Conservation (phyloP, 176 grass and related monocot species). For the Rhynchospora breviuscula region DNA sequence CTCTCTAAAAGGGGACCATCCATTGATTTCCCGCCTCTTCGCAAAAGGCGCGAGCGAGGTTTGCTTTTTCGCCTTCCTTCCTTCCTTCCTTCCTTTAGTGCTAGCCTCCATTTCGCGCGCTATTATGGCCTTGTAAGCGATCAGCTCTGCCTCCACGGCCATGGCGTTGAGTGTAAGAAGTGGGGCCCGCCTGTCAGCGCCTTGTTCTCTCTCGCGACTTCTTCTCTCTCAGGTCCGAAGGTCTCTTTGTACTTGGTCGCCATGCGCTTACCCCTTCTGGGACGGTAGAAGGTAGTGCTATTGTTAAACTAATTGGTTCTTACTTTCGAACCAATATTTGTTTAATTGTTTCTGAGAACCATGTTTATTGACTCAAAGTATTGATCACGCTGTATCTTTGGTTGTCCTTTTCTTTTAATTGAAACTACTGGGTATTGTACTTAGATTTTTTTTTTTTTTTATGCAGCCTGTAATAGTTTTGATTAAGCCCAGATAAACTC, state of each 20-base stretch:
- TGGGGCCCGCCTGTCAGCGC: neutral
- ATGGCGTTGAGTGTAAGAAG: conserved; percentile 5
- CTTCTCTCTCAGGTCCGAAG: neutral
- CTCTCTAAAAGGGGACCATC: neutral
- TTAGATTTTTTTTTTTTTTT: too few species aligned
- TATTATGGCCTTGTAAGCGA: conserved; percentile 2
- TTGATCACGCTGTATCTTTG: neutral
- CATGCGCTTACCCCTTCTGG: neutral
- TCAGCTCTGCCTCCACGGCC: neutral
- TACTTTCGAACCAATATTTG: neutral
- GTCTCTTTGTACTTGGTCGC: neutral
- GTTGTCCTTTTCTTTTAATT: neutral
- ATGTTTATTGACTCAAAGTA: neutral
- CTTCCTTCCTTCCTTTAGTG: too few species aligned
- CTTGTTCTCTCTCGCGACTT: conserved; percentile 1
- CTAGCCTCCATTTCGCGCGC: neutral
- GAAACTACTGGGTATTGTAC: neutral
- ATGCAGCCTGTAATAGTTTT: too few species aligned
- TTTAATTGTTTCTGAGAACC: neutral
- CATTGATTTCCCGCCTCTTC: conserved; percentile 17
- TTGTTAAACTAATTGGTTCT: neutral
- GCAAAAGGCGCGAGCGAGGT: neutral
- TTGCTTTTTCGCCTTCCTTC: neutral
- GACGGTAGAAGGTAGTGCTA: neutral
- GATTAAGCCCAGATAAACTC: neutral